Conservation (phyloP, 805 yeast species). For the Lachancea mirantina region DNA sequence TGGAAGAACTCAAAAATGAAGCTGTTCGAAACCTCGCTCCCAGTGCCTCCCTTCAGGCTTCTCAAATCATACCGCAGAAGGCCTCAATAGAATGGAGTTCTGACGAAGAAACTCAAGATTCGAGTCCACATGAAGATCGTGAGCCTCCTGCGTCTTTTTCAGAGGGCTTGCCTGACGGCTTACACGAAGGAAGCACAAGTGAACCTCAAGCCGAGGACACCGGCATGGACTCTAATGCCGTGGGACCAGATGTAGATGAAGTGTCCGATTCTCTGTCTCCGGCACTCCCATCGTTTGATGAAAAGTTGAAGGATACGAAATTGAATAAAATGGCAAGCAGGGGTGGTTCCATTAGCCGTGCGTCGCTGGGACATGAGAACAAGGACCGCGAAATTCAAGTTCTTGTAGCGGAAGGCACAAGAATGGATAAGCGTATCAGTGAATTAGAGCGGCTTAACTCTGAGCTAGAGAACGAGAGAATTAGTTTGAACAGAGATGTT, state of each 20-base stretch:
- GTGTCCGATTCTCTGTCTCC: no score
- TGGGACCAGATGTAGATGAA: no score
- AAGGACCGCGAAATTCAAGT: slow-evolving; percentile 40
- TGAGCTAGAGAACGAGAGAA: slow-evolving; percentile 19
- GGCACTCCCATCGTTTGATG: no score
- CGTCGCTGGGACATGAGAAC: slow-evolving; percentile 11
- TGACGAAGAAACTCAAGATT: slow-evolving; percentile 61
- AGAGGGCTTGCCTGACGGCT: no score
- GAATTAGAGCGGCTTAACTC: slow-evolving; percentile 30
- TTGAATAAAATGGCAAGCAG: neutral
- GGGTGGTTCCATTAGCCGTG: slow-evolving; percentile 6
- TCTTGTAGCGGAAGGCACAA: slow-evolving; percentile 40
- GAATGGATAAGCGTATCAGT: slow-evolving; percentile 41
- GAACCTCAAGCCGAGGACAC: no score
- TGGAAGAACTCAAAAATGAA: neutral
- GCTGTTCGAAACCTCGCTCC: slow-evolving; percentile 13
- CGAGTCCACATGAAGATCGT: neutral
- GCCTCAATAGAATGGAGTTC: slow-evolving; percentile 85
- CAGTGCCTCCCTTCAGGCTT: slow-evolving; percentile 45
- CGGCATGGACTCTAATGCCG: no score
- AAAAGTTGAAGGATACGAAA: no score
- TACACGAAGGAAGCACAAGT: no score
- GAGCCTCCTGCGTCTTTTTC: no score
- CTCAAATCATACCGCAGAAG: slow-evolving; percentile 75
- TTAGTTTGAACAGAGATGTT: slow-evolving; percentile 17